Evolutionary conservation across 805 yeast species (phyloP).

Genomic region (Candida insectalens): DNA sequence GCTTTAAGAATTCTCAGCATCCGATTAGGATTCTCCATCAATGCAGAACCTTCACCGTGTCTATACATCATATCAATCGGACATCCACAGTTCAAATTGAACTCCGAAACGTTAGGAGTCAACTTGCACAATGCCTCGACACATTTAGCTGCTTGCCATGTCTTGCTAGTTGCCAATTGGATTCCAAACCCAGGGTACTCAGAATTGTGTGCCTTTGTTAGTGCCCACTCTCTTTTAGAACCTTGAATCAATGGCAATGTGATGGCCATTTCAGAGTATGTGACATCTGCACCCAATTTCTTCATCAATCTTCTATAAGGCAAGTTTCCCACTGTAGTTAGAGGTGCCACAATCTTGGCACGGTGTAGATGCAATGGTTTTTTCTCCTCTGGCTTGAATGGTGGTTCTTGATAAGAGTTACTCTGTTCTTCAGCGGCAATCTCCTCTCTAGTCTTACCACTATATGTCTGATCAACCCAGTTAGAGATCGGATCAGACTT

Average conservation of each 20-base stretch:
- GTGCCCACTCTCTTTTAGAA: conserved; percentile 92
- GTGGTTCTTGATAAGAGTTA: conserved; percentile 62
- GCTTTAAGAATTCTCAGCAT: conserved; percentile 70
- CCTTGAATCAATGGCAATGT: conserved; percentile 82
- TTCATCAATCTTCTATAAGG: conserved; percentile 93
- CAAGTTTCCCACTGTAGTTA: conserved; percentile 95
- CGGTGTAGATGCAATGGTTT: conserved; percentile 54
- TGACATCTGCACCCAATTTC: conserved; percentile 81
- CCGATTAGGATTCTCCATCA: conserved; percentile 82
- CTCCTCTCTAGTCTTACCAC: conserved; percentile 26
- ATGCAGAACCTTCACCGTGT: conserved; percentile 93
- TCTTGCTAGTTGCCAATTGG: conserved; percentile 85
- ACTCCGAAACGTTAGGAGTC: conserved; percentile 53
- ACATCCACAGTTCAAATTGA: conserved; percentile 93
- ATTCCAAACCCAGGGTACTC: conserved; percentile 90
- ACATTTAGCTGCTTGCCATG: conserved; percentile 90
- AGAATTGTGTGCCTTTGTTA: conserved; percentile 75
- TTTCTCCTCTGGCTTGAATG: conserved; percentile 75
- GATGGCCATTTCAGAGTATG: conserved; percentile 94
- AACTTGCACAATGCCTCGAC: conserved; percentile 65
- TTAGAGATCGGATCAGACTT: conserved; percentile 37
- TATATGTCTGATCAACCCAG: conserved; percentile 54
- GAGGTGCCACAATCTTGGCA: conserved; percentile 87
- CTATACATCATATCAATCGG: conserved; percentile 92
- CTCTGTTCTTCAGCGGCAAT: conserved; percentile 25